phyloP scores from a whole-genome alignment of 2,329 filamentous ascomycete genomes.

The Alternaria conjuncta region DNA sequence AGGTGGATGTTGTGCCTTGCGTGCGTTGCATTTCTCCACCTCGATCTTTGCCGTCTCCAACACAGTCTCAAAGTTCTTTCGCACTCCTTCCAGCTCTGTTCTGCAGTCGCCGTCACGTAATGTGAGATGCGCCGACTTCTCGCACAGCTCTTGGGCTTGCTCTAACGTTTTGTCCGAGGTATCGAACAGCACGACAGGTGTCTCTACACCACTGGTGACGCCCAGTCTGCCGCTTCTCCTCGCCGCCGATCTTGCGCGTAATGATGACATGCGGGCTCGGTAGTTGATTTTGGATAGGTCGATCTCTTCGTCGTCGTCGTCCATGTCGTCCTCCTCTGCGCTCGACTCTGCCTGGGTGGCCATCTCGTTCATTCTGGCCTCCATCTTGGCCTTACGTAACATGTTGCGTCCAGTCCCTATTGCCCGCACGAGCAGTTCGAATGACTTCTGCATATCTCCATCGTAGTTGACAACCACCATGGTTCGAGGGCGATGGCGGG shows the following conservation, averaged over 20 bases:
- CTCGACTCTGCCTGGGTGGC: slow-evolving; percentile 44
- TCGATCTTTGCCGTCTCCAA: slow-evolving; percentile 62
- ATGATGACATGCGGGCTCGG: slow-evolving; percentile 42
- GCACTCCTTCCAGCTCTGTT: slow-evolving; percentile 75
- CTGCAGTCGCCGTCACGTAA: slow-evolving; percentile 85
- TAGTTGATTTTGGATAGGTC: slow-evolving; percentile 46
- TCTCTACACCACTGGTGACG: slow-evolving; percentile 11
- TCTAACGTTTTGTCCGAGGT: slow-evolving; percentile 80
- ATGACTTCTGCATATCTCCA: slow-evolving; percentile 80
- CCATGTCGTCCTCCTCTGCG: slow-evolving; percentile 33
- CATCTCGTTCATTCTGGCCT: slow-evolving; percentile 68
- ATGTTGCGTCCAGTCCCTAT: slow-evolving; percentile 81
- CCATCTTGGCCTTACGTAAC: slow-evolving; percentile 87
- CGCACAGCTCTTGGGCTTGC: slow-evolving; percentile 79
- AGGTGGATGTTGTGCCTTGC: slow-evolving; percentile 19
- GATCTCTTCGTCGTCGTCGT: slow-evolving; percentile 34
- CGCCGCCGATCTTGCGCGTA: slow-evolving; percentile 34
- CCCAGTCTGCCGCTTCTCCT: slow-evolving; percentile 19
- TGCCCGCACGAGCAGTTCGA: slow-evolving; percentile 82
- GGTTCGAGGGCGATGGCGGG: slow-evolving; percentile 71
- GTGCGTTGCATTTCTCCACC: slow-evolving; percentile 31
- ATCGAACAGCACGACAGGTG: slow-evolving; percentile 56
- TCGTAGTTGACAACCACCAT: slow-evolving; percentile 94
- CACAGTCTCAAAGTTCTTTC: slow-evolving; percentile 68
- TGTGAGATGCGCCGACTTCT: slow-evolving; percentile 86